Evolutionary conservation across 2,329 filamentous ascomycete species (phyloP).

Genomic region (Ilyonectria mors-panacis): DNA sequence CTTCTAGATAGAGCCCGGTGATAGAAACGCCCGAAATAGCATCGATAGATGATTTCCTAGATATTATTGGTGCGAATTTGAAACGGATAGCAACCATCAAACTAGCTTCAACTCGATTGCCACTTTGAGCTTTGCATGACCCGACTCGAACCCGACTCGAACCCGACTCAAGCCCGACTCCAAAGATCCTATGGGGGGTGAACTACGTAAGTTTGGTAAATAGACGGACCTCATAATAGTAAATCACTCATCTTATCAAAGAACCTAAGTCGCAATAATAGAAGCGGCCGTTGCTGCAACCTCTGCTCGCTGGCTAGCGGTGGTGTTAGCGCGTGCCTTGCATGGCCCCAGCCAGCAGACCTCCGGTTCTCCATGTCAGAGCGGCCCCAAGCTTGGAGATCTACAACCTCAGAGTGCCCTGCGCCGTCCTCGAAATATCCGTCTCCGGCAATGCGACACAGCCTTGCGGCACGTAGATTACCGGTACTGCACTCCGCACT

Average conservation of each 20-base stretch:
- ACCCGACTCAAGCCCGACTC: not conserved
- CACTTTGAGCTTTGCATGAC: too few relatives aligned
- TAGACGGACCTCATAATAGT: not conserved
- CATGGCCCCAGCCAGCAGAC: not conserved
- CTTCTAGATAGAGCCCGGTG: not conserved
- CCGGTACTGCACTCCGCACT: not conserved
- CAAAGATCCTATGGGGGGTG: not conserved
- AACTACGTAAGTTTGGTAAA: not conserved
- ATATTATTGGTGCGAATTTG: not conserved
- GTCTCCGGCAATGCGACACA: constrained; percentile 19
- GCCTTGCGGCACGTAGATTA: constrained; percentile 28
- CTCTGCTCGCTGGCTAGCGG: not conserved
- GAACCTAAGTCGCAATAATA: not conserved
- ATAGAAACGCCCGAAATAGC: not conserved
- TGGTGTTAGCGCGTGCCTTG: not conserved
- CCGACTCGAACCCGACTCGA: too few relatives aligned
- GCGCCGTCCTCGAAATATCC: constrained; percentile 25
- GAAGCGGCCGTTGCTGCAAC: not conserved
- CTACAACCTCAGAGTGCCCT: not conserved
- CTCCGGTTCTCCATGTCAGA: not conserved
- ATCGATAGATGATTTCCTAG: not conserved
- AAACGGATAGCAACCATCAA: not conserved
- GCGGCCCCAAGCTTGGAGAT: not conserved
- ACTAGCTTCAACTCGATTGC: not conserved
- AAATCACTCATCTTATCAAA: not conserved